These are phyloP conservation scores for Leccinum barrowsii DNA, from an alignment of 768 basidiomycete species.

Conservation along the genomic window DNA sequence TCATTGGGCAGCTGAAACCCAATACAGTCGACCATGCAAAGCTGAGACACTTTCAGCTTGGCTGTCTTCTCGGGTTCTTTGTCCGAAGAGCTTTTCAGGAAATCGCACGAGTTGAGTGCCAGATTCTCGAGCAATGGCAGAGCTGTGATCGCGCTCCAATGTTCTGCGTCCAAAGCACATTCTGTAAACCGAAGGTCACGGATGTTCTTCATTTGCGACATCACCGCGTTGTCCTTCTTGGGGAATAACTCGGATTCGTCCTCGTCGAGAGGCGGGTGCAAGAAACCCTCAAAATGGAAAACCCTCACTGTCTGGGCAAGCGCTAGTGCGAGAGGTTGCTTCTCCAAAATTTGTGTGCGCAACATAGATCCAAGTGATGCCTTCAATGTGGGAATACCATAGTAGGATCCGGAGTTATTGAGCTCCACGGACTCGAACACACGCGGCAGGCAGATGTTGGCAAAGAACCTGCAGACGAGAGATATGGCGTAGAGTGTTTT, in stretches of 20 bases:
- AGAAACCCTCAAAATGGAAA: constrained; percentile 2
- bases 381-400: neutral
- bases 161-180: constrained; percentile 8
- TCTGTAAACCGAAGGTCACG: constrained; percentile 8
- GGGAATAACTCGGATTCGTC: neutral
- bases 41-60: neutral
- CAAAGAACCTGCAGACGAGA: too few relatives aligned
- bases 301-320: neutral
- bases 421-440: too few relatives aligned
- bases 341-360: neutral
- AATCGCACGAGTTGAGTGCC: constrained; percentile 1
- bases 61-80: neutral
- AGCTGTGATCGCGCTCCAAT: constrained; percentile 16
- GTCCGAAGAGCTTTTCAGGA: neutral
- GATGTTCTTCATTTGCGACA: constrained; percentile 18
- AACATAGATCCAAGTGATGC: neutral
- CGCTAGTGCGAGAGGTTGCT: neutral
- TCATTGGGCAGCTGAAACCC: neutral
- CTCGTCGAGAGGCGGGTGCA: neutral
- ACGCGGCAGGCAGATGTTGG: too few relatives aligned
- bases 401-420: too few relatives aligned
- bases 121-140: constrained; percentile 18
- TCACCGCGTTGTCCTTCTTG: neutral
- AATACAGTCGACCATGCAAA: neutral
- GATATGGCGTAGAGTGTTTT: too few relatives aligned